Evolutionary conservation across 1,284 basidiomycete species (phyloP), one percentile per base, ranked within the genome.

Genomic region (Exobasidium cylindrosporum): DNA sequence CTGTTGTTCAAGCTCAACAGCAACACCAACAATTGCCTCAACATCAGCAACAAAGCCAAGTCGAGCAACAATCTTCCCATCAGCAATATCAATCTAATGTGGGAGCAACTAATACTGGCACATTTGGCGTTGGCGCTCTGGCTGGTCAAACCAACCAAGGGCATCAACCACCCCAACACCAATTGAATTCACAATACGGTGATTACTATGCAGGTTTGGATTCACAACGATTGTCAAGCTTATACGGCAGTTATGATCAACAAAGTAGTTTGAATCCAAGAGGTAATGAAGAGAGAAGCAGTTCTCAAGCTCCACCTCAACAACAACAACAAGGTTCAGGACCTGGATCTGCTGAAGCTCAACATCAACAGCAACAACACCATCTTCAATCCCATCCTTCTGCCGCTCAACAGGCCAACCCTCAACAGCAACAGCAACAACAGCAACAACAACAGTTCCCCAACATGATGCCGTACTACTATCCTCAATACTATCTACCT

Each of bases 401-500:
- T 29, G 43, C 71, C 56, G 35, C 58, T 65, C 73, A 67, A 54
- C 46, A 30, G n/a, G 62, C 67, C 17, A 64, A 61, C 43, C 66
- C 66, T 24, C 66, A 64, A 30, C 68, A 68, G 64, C 76, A 65
- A 57, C 62, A 64, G 23, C 55, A 58, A 30, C 32, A 32, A 29
- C 68, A 68, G 47, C 71, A 69, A 43, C 70, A 70, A 58, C 68
- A 68, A 49, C 71, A 69, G 35, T 79, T 69, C 72, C 72, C 76
- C 6, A 73, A 74, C 57, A 68, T 78, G 63, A 76, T 77, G 74
- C 77, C 77, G 21, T 76, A 76, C 68, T 79, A 79, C 73, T 79
- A 79, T 65, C 76, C 77, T 11, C 74, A 74, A 58, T 79, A 79
- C 74, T 79, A 79, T 68, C 69, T 77, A 68, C 77, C 76, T 31